Evolutionary conservation across 371 early-diverging fungal genomes (phyloP), one percentile per base, ranked within the genome.

Genomic region (Circinella minor): DNA sequence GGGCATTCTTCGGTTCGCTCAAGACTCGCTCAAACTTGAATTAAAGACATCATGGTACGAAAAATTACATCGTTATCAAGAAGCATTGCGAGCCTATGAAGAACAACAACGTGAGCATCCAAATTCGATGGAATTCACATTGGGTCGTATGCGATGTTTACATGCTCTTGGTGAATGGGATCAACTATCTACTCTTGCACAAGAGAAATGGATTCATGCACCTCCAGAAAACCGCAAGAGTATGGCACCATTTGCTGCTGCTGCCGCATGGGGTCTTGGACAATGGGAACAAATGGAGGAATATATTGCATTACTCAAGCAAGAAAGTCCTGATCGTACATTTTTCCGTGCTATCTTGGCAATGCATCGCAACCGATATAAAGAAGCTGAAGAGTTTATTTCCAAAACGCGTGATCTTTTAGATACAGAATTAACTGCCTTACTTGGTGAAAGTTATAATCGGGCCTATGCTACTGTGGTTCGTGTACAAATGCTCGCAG

Each of bases 151-250:
- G 92, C 84, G 94, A 27, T 98, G 99, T 80, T 81, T 97, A 74
- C 94, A 96, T 74, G 91, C 93, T 55, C 82, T 98, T 37, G 96
- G 97, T 51, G 97, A 98, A 76, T 97, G 97, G 98, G 96, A 97
- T 54, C 86, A 89, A 20, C 80, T 98, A n/a, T 84, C 92, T 1
- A 80, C 87, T 1, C 75, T 98, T 51, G 92, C 94, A 4, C 91
- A 95, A 74, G 90, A 94, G 71, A 90, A 93, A 66, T 98, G 97
- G 96, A 85, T 83, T 2, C 83, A 78, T 60, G 84, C 88, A 5
- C 79, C 83, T 27, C 63, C 73, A 15, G 86, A 87, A 27, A 82
- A 79, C 60, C 90, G 82, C 20, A 86, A 88, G 68, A 82, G 73
- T 55, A 93, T 96, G 75, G 95, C 98, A 0, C 92, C 94, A 10